Base-by-base conservation (phyloP, 2,329 filamentous ascomycete genomes). In the Arthrobotrys conoides region DNA sequence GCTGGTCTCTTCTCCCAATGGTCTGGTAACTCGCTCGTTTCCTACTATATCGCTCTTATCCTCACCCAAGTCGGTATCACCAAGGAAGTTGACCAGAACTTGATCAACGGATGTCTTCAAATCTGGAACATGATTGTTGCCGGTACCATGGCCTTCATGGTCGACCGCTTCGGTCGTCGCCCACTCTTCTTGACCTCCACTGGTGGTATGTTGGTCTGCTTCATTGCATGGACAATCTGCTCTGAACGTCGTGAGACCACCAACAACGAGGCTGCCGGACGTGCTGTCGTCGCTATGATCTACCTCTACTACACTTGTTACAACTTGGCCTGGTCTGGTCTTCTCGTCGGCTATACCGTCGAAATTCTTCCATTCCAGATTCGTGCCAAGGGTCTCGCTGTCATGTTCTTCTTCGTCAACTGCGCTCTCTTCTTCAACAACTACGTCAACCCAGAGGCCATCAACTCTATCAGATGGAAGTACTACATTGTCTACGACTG, bases 1-100 rank as follows among this genome's bases (percentile, higher is more conserved):
- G 84, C 88, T 6, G 88, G 88, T 76, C 84, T 89, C 76, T 89
- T 89, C 84, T 87, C 86, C 8, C 88, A 90, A 80, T 89, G 87
- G 87, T 87, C 86, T 68, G 88, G 88, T 41, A 89, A 89, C 80
- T 86, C 85, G 49, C 82, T 88, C 8, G 85, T 87, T 36, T 86
- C 84, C 2, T 85, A 85, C 70, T 84, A 86, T 71, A 82, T 86
- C 16, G 80, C 81, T 0, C 81, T 84, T 5, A 85, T 86, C 46
- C 81, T 86, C 38, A 66, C 61, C 46, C 70, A 79, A 18, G 76
- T 73, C 33, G 83, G 76, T 63, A 80, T 57, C 61, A 81, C 24
- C 71, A 49, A 61, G 9, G 63, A 75, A 38, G 64, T 79, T 33
- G 76, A 79, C 33, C 82, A 84, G 79, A 83, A 83, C 38, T 82